phyloP scores from a whole-genome alignment of 805 yeast genomes.

The Cyberlindnera euphorbiiphila region DNA sequence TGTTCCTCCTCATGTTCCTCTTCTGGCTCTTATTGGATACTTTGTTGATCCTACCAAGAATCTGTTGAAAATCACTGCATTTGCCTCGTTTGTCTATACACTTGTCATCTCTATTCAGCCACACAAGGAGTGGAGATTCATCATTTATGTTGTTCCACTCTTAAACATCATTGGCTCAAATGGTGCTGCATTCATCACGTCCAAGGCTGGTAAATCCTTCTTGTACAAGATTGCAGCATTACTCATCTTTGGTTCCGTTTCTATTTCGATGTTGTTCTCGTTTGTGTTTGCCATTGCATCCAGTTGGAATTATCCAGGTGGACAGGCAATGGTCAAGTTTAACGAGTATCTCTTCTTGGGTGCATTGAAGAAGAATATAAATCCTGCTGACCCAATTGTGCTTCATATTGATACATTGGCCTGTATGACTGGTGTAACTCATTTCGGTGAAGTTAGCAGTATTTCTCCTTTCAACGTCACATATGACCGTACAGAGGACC shows the following conservation, averaged over 20 bases:
- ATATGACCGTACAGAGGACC: conserved; percentile 77
- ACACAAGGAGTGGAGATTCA: conserved; percentile 93
- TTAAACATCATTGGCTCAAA: conserved; percentile 61
- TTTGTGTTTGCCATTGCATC: conserved; percentile 57
- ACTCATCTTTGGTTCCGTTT: conserved; percentile 25
- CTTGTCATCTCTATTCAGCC: conserved; percentile 71
- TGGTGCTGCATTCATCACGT: conserved; percentile 42
- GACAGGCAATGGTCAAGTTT: conserved; percentile 57
- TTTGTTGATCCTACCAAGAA: conserved; percentile 32
- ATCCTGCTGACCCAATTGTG: conserved; percentile 25
- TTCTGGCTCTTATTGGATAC: conserved; percentile 36
- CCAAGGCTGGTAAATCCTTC: conserved; percentile 17
- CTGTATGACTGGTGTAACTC: conserved; percentile 84
- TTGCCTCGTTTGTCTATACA: conserved; percentile 55
- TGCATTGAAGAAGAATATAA: conserved; percentile 7
- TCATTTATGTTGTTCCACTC: conserved; percentile 70
- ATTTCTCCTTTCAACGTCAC: conserved; percentile 27
- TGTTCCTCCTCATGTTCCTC: conserved; percentile 42
- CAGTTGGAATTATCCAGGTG: conserved; percentile 85
- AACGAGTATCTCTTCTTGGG: conserved; percentile 38
- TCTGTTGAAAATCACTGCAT: conserved; percentile 41
- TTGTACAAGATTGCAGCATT: conserved; percentile 16
- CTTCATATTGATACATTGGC: conserved; percentile 78
- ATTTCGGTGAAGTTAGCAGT: conserved; percentile 59
- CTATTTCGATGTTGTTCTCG: conserved; percentile 40